Conservation (phyloP, 768 basidiomycete genomes). For the Exidia glandulosa region DNA sequence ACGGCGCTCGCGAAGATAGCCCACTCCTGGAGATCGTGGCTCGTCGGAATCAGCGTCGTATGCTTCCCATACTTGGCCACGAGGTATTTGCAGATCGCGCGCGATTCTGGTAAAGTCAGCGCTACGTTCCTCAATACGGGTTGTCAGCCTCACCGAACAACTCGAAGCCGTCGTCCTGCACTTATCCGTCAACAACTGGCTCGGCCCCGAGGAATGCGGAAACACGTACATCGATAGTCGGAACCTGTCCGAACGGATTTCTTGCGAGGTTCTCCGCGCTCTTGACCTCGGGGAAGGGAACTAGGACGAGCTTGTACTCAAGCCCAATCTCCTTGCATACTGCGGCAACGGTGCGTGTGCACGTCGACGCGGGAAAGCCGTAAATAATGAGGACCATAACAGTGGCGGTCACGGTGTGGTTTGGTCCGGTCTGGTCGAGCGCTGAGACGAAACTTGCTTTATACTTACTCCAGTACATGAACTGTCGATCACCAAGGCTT, state of each 20-base stretch:
- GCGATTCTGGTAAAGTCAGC: conserved; percentile 49
- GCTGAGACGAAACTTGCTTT: too few relatives aligned
- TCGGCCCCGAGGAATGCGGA: too few relatives aligned
- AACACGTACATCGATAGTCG: conserved; percentile 43
- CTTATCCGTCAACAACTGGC: too few relatives aligned
- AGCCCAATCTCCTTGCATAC: conserved; percentile 45
- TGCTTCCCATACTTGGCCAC: conserved; percentile 36
- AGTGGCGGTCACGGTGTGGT: too few relatives aligned
- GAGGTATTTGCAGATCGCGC: conserved; percentile 52
- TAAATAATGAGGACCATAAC: too few relatives aligned
- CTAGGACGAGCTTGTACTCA: conserved; percentile 36
- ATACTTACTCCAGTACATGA: too few relatives aligned
- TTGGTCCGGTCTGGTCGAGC: too few relatives aligned
- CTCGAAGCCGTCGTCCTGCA: neutral
- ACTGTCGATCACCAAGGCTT: too few relatives aligned
- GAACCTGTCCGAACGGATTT: conserved; percentile 61
- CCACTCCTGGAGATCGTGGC: conserved; percentile 20
- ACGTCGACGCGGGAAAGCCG: too few relatives aligned
- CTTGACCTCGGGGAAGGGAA: conserved; percentile 30
- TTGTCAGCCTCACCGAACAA: conserved; percentile 19
- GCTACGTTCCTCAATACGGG: conserved; percentile 7
- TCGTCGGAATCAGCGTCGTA: conserved; percentile 38
- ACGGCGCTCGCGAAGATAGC: conserved; percentile 40
- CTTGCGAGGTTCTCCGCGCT: conserved; percentile 22
- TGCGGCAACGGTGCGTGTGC: conserved; percentile 39